Evolutionary conservation across 768 basidiomycete genomes (phyloP).

Genomic region (Lentinula sp.): DNA sequence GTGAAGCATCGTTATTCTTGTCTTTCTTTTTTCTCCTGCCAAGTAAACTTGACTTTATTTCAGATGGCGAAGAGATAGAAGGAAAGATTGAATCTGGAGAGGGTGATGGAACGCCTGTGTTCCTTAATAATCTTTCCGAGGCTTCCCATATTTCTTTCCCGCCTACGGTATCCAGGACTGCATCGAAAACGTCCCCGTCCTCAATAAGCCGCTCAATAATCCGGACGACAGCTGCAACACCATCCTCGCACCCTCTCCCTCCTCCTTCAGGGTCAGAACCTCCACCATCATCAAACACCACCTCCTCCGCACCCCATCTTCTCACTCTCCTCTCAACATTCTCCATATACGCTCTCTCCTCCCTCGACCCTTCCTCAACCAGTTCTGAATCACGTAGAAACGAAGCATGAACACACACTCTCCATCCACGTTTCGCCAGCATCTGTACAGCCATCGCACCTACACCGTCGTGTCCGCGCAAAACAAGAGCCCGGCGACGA

Average conservation of each 20-base stretch:
- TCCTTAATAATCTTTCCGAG: constrained; percentile 53
- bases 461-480: constrained; percentile 68
- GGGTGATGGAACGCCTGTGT: constrained; percentile 15
- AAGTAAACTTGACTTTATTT: background rate
- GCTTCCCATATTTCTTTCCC: constrained; percentile 78
- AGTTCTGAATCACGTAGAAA: constrained; percentile 15
- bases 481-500: constrained; percentile 41
- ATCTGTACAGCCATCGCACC: constrained; percentile 79
- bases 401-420: constrained; percentile 65
- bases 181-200: constrained; percentile 66
- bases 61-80: constrained; percentile 5
- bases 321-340: constrained; percentile 49
- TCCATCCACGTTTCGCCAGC: constrained; percentile 63
- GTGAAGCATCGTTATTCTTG: background rate
- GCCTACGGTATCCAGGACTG: constrained; percentile 78
- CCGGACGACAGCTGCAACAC: constrained; percentile 40
- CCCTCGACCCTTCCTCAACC: constrained; percentile 26
- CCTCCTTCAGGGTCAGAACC: constrained; percentile 10
- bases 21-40: background rate
- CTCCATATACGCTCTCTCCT: constrained; percentile 36
- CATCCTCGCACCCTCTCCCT: constrained; percentile 14
- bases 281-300: constrained; percentile 60
- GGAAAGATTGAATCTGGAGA: constrained; percentile 8
- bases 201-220: constrained; percentile 45
- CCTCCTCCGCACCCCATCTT: constrained; percentile 71